These are phyloP conservation scores for Boeremia exigua DNA, from an alignment of 2,329 filamentous ascomycete species.

Conservation along the genomic window DNA sequence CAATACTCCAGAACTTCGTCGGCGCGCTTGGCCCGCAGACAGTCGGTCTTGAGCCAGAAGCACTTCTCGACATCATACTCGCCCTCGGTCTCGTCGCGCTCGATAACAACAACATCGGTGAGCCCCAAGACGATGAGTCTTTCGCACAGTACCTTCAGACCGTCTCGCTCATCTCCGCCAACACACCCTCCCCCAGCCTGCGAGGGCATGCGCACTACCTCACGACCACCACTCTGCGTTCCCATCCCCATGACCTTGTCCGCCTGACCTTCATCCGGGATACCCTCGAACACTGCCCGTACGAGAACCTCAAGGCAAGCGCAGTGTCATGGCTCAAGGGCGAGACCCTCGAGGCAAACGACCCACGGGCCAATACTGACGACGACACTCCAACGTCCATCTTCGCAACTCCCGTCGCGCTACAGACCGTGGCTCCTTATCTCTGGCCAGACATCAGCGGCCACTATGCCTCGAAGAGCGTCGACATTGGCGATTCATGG, in stretches of 20 bases:
- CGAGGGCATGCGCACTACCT: slow-evolving; percentile 58
- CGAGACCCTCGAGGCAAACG: slow-evolving; percentile 59
- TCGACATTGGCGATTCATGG: slow-evolving; percentile 38
- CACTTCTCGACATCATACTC: slow-evolving; percentile 61
- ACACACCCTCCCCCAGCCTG: slow-evolving; percentile 55
- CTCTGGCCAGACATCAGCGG: slow-evolving; percentile 59
- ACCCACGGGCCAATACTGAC: slow-evolving; percentile 29
- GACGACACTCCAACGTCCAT: slow-evolving; percentile 36
- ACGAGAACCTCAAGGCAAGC: slow-evolving; percentile 62
- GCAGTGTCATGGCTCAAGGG: slow-evolving; percentile 67
- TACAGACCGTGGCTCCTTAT: slow-evolving; percentile 57
- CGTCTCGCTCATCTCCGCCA: slow-evolving; percentile 56
- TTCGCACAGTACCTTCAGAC: slow-evolving; percentile 61
- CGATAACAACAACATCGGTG: slow-evolving; percentile 53
- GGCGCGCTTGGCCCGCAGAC: slow-evolving; percentile 47
- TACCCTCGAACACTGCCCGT: slow-evolving; percentile 61
- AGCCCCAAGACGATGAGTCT: slow-evolving; percentile 57
- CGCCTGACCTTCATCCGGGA: slow-evolving; percentile 62
- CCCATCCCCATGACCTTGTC: slow-evolving; percentile 58
- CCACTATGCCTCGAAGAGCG: slow-evolving; percentile 42
- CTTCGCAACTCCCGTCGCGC: slow-evolving; percentile 56
- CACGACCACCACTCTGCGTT: slow-evolving; percentile 58
- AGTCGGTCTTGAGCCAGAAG: slow-evolving; percentile 53
- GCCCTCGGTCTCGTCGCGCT: slow-evolving; percentile 59
- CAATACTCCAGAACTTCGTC: slow-evolving; percentile 60